Conservation (phyloP, 2,329 filamentous ascomycete species). For the Xylariaceae sp. region DNA sequence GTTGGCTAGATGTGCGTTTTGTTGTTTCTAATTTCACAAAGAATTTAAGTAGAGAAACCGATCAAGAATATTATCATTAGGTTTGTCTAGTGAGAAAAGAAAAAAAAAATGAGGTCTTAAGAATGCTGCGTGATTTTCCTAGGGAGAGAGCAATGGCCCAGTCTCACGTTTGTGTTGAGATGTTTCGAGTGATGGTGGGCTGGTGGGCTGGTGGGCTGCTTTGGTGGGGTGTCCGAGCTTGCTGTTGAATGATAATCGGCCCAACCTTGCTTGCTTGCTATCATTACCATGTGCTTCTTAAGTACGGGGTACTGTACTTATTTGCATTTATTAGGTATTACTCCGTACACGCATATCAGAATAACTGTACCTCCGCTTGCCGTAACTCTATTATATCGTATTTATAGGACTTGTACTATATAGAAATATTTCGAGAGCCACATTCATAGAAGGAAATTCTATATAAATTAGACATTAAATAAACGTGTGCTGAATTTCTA, state of each 20-base stretch:
- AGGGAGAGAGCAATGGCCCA: slow-evolving; percentile 10
- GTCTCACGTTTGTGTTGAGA: slow-evolving; percentile 30
- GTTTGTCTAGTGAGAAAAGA: slow-evolving; percentile 6
- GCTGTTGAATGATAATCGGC: slow-evolving; percentile 6
- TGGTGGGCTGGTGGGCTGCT: too few relatives aligned
- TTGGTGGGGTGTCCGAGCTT: slow-evolving; percentile 15
- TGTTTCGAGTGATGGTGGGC: slow-evolving; percentile 29
- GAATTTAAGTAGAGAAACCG: background rate
- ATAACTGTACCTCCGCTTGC: too few relatives aligned
- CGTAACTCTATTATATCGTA: background rate
- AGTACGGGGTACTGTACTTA: background rate
- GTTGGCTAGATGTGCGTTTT: slow-evolving; percentile 28
- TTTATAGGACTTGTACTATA: background rate
- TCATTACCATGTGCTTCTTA: background rate
- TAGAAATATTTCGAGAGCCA: too few relatives aligned
- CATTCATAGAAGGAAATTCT: too few relatives aligned
- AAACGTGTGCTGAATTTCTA: background rate
- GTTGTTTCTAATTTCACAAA: slow-evolving; percentile 10
- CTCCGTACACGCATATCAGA: background rate
- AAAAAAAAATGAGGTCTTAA: slow-evolving; percentile 6
- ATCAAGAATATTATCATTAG: background rate
- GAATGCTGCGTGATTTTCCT: slow-evolving; percentile 39
- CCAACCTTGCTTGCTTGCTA: slow-evolving; percentile 6
- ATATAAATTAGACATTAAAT: background rate
- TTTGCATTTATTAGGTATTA: too few relatives aligned